Base-by-base conservation (phyloP, 73 alveolate species). In the Diophrys appendiculata region DNA sequence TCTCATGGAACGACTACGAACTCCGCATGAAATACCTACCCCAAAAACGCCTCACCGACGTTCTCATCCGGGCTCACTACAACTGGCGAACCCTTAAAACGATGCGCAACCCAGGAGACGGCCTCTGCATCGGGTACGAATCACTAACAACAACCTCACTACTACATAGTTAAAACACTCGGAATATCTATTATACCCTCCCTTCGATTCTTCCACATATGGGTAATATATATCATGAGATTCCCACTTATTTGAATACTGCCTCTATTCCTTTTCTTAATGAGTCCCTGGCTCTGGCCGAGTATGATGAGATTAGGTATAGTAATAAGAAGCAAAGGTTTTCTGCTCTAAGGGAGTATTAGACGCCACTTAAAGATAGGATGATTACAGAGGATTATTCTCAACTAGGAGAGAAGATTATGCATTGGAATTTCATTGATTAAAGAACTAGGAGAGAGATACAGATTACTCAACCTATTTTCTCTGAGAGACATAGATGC, bases 201-300 rank as follows among this genome's bases (percentile, higher is more conserved):
- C 80, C 90, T 43, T 22, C 65, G 1, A 76, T 82, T 11, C 52
- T 82, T 0, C 89, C 89, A 0, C 72, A 34, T 72, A 73, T 72
- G 69, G 14, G 78, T 1, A 64, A 82, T 30, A 56, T 73, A 2
- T 72, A 52, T 52, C 84, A 82, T 73, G 72, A 69, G 52, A 73
- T 82, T 29, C 90, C 90, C 1, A 33, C 33, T 29, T 74, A 82
- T 69, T 60, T 82, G 31, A 82, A 82, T 60, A 73, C 90, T 2
- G 90, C 90, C 35, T 52, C 76, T 33, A 14, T 82, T 22, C 90
- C 90, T 1, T 82, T 73, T 60, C 28, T 72, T 26, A n/a, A 56
- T 29, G 24, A 82, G 53, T 82, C 30, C 27, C 77, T 72, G 76
- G 55, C 84, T 64, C 78, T 82, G 5, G 68, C 65, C 54, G 35